phyloP scores from a whole-genome alignment of 176 grass and related monocot species.

The Zizania latifolia region DNA sequence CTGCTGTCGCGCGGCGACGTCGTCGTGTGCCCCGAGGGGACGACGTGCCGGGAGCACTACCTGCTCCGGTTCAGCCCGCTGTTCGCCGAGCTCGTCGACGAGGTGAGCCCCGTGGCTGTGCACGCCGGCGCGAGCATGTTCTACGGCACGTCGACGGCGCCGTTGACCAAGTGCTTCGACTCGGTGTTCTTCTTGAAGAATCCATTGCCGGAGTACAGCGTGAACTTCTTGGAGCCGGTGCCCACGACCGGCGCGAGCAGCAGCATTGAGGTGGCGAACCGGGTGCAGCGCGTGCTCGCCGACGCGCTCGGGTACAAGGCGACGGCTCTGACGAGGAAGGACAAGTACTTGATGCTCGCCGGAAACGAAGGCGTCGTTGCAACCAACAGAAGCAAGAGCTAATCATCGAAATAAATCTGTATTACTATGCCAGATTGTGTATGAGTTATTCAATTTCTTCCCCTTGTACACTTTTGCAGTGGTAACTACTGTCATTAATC shows the following conservation, averaged over 20 bases:
- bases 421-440: background rate
- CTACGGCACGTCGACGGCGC: slow-evolving; percentile 57
- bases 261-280: slow-evolving; percentile 40
- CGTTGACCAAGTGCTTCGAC: slow-evolving; percentile 48
- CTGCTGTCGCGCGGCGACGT: slow-evolving; percentile 39
- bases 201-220: slow-evolving; percentile 31
- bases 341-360: slow-evolving; percentile 61
- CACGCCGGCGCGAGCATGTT: slow-evolving; percentile 36
- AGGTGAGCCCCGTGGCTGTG: slow-evolving; percentile 49
- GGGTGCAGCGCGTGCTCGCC: slow-evolving; percentile 40
- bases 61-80: slow-evolving; percentile 68
- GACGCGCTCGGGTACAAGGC: slow-evolving; percentile 47
- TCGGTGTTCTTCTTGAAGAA: slow-evolving; percentile 58
- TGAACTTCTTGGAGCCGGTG: slow-evolving; percentile 44
- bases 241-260: background rate
- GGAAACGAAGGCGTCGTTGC: slow-evolving; percentile 45
- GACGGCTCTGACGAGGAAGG: slow-evolving; percentile 55
- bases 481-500: too few relatives aligned
- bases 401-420: background rate
- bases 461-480: too few relatives aligned
- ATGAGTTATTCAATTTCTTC: too few relatives aligned
- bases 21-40: slow-evolving; percentile 63
- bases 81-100: slow-evolving; percentile 47
- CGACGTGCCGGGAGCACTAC: slow-evolving; percentile 63
- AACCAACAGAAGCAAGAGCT: background rate